These are phyloP conservation scores for Crithidia expoeki DNA, from an alignment of 208 protist species.

Conservation along the genomic window DNA sequence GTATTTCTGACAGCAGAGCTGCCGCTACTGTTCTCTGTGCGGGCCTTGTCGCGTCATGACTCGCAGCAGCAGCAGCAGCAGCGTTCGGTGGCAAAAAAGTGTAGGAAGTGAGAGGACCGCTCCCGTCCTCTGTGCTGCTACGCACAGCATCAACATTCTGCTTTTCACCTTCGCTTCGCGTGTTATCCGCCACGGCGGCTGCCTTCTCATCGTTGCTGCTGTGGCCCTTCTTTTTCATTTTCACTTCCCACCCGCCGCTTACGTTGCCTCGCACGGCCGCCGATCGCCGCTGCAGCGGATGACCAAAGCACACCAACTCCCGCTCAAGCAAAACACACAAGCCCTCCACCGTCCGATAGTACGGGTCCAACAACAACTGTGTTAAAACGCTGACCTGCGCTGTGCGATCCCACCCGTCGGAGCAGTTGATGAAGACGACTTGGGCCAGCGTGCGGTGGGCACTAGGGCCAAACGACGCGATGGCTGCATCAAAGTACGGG, in stretches of 20 bases:
- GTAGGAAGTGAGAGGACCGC: no score
- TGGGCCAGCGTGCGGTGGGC: conserved; percentile 24
- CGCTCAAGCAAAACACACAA: conserved; percentile 93
- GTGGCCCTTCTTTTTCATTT: background rate
- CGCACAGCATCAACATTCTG: no score
- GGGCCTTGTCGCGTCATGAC: no score
- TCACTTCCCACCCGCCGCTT: conserved; percentile 14
- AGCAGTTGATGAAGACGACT: conserved; percentile 70
- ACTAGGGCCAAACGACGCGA: conserved; percentile 29
- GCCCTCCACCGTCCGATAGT: conserved; percentile 93
- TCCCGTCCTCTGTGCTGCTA: no score
- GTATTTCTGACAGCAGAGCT: background rate
- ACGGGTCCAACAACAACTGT: conserved; percentile 91
- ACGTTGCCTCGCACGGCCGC: conserved; percentile 27
- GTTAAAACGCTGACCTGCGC: conserved; percentile 78
- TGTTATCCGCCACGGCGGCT: no score
- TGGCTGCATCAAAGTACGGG: conserved; percentile 1
- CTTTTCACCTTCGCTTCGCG: no score
- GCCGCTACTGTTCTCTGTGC: background rate
- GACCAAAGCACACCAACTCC: conserved; percentile 92
- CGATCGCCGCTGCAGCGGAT: conserved; percentile 44
- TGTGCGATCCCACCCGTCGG: conserved; percentile 95
- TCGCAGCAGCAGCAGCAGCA: no score
- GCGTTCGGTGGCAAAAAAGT: no score
- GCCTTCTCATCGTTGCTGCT: background rate